Percentiles rank a stretch among this genome's conserved stretches.
These are phyloP conservation scores for Cylindrotheca closterium DNA, from an alignment of 108 stramenopile species.

Conservation along the genomic window DNA sequence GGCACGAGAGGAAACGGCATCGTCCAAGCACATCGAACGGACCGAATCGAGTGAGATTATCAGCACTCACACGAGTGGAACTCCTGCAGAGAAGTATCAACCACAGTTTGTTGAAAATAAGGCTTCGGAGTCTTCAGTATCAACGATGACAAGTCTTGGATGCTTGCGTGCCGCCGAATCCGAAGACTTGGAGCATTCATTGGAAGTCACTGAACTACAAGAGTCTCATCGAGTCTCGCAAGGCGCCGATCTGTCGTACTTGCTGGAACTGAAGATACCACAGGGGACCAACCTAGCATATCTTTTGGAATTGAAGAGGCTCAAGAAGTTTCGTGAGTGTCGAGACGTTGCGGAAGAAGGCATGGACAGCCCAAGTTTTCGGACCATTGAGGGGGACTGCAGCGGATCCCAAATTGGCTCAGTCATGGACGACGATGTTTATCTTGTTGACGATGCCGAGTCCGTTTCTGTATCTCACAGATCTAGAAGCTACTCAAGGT, in stretches of 20 bases:
- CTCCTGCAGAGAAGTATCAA: background rate
- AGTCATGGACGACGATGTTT: background rate
- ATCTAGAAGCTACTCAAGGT: no score
- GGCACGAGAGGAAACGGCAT: background rate
- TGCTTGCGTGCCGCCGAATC: background rate
- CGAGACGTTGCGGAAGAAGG: background rate
- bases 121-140: slow-evolving; percentile 7
- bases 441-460: background rate
- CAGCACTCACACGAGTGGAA: background rate
- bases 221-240: slow-evolving; percentile 25
- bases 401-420: background rate
- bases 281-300: background rate
- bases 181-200: slow-evolving; percentile 10
- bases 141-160: slow-evolving; percentile 7
- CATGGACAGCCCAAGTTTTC: background rate
- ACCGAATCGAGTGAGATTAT: background rate
- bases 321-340: background rate
- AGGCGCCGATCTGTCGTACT: slow-evolving; percentile 12
- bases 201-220: slow-evolving; percentile 14
- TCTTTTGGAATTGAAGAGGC: background rate
- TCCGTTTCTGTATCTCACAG: no score
- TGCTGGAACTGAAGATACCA: slow-evolving; percentile 18
- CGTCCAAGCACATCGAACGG: background rate
- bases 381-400: background rate
- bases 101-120: background rate